Base-by-base conservation (phyloP, 169 alveolate species). In the Eimeria necatrix region DNA sequence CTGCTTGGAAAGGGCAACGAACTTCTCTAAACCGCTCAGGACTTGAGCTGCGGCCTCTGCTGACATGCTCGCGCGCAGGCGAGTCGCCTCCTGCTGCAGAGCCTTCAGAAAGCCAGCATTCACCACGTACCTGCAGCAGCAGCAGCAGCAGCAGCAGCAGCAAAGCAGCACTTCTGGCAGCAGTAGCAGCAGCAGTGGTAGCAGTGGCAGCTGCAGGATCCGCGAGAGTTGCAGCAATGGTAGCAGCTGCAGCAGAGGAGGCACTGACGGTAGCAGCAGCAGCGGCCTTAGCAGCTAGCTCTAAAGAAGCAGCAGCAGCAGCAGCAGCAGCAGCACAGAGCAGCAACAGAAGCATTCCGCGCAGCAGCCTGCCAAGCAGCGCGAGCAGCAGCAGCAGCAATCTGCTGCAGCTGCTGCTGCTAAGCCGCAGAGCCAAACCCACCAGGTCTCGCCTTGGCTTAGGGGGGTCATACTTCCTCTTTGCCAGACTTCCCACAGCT, bases 401-500 rank as follows among this genome's bases (percentile, higher is more conserved):
- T 32, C 41, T 32, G 41, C 41, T 32, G 41, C 41, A 0, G 41
- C 3, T 32, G 41, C 41, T 32, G 41, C 41, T 32, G 12, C 68
- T 12, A 18, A 12, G 20, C 20, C 20, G 68, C 22, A 56, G 68
- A 2, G 12, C 22, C 12, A 51, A n/a, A n/a, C 89, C 32, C 71
- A 80, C 89, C 89, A 80, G 14, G 89, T 80, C 49, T 80, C 89
- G 56, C 89, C 89, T 18, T 22, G 32, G 7, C n/a, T 32, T 24
- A 80, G 60, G 8, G 89, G 89, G 49, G 89, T 80, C 89, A 80
- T 80, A 48, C 71, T 80, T 48, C 89, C 89, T 51, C 89, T 48
- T 68, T 80, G 89, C 89, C 89, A 80, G 52, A 80, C 53, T 46
- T 80, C 89, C 89, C 89, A 80, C 46, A 80, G 22, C 48, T 80